phyloP scores from a whole-genome alignment of 805 yeast species.

The Lachancea kluyveri region DNA sequence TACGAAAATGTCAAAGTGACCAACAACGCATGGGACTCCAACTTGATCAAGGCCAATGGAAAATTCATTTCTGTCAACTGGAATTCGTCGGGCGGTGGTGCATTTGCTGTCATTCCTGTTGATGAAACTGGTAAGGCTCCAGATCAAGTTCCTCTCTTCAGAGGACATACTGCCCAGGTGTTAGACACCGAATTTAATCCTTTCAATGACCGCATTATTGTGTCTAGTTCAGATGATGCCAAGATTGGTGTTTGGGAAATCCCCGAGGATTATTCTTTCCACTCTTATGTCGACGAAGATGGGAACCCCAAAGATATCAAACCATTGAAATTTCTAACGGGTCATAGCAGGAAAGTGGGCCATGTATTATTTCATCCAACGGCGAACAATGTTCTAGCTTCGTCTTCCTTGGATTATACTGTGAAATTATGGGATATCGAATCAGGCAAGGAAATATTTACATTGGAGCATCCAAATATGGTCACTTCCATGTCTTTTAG shows the following conservation, averaged over 20 bases:
- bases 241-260: constrained; percentile 82
- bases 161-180: constrained; percentile 94
- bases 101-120: constrained; percentile 89
- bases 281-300: constrained; percentile 45
- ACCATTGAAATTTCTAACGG: constrained; percentile 65
- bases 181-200: constrained; percentile 96
- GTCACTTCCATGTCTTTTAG: constrained; percentile 92
- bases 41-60: constrained; percentile 81
- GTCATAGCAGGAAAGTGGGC: constrained; percentile 94
- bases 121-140: constrained; percentile 87
- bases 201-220: constrained; percentile 67
- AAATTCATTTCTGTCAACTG: constrained; percentile 81
- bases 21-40: constrained; percentile 95
- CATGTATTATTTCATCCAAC: constrained; percentile 86
- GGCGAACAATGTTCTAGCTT: constrained; percentile 80
- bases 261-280: constrained; percentile 75
- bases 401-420: constrained; percentile 84
- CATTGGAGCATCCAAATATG: constrained; percentile 81
- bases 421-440: constrained; percentile 88
- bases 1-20: constrained; percentile 57
- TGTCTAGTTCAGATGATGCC: constrained; percentile 77
- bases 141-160: constrained; percentile 84
- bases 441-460: constrained; percentile 60
- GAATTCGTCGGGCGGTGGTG: constrained; percentile 97
- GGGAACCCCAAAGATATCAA: constrained; percentile 60